Conservation (phyloP, 148 eudicot species). For the Tetragonia tetragonoides region DNA sequence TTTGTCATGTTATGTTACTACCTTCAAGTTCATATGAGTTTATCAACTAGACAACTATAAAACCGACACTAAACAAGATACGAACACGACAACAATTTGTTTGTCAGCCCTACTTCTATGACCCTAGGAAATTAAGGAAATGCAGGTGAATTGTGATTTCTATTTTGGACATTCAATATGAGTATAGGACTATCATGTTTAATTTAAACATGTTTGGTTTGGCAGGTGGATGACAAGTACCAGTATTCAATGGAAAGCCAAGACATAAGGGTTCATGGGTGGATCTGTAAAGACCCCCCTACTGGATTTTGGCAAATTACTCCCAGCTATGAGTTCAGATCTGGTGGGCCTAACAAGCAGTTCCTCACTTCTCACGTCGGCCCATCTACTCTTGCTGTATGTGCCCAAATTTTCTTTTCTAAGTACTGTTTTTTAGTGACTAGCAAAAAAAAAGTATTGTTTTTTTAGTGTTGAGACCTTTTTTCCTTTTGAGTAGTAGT, state of each 20-base stretch:
- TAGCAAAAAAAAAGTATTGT: no score
- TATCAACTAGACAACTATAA: no score
- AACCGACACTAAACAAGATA: no score
- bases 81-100: no score
- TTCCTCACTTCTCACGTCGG: slow-evolving; percentile 84
- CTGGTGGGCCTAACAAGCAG: slow-evolving; percentile 74
- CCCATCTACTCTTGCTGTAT: slow-evolving; percentile 65
- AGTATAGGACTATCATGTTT: no score
- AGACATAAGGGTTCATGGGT: slow-evolving; percentile 69
- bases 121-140: no score
- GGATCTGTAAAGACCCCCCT: slow-evolving; percentile 44
- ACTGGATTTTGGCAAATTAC: slow-evolving; percentile 85
- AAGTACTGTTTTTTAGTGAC: no score
- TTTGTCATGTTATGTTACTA: no score
- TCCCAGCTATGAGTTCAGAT: slow-evolving; percentile 69
- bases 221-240: slow-evolving; percentile 87
- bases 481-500: not conserved
- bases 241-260: slow-evolving; percentile 65
- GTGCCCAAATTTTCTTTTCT: slow-evolving; percentile 1
- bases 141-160: no score
- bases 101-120: no score
- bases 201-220: not conserved
- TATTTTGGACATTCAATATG: no score
- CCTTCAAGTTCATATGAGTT: no score
- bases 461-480: not conserved